Evolutionary conservation across 2,329 filamentous ascomycete genomes (phyloP), one percentile per base, ranked within the genome.

Genomic region (Ascochyta pisi): DNA sequence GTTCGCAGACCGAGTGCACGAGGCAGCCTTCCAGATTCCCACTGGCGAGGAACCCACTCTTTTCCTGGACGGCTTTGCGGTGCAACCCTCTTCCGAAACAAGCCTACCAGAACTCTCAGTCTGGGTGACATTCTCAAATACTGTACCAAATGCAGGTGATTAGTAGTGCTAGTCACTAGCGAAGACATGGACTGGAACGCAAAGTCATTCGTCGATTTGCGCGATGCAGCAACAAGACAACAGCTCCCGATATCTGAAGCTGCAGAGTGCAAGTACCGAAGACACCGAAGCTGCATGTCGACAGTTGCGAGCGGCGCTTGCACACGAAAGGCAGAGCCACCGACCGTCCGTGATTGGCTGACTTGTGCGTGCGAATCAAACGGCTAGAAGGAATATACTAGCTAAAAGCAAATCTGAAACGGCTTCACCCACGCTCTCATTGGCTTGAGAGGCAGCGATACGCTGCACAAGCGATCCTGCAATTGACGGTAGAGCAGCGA

Each of bases 391-490:
- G 31, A 46, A 50, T 47, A 48, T 50, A 63, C 67, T 69, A 71
- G 69, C 63, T 65, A 64, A 64, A 73, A 70, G 65, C 57, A 69
- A 67, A 26, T 63, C 65, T 74, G 72, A 73, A 74, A 74, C 72
- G 66, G 68, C 54, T 62, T 66, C 61, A 51, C 62, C 57, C 43
- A 62, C 57, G 44, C 55, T 50, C 57, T 70, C 58, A 69, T 64
- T 71, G 67, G 67, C 61, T 57, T 51, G 54, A 57, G 44, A 49
- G 50, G 58, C 53, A 69, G 71, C 71, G 71, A 71, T 45, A 72
- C 71, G 71, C 71, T 64, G 60, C 57, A 54, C 50, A 58, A 37
- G 55, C 42, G 54, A 40, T 40, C 34, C 43, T 45, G 47, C 39
- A 47, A 50, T 56, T 37, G 41, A 57, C 29, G 19, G 53, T 50